Evolutionary conservation across 1,139 yeast species (phyloP).

Genomic region (Pichia sp.): DNA sequence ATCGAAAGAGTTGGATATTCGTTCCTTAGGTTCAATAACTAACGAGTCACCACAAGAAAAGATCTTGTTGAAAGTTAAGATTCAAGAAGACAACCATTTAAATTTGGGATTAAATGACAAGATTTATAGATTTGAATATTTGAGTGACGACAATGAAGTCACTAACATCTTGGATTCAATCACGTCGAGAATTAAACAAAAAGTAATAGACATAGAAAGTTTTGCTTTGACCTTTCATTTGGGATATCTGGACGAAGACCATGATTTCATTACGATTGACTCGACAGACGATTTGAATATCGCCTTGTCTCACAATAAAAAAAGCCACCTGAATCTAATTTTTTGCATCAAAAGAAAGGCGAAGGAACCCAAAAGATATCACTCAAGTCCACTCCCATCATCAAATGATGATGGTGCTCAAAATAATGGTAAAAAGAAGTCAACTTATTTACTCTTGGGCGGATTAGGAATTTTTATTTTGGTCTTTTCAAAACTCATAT

Average conservation of each 20-base stretch:
- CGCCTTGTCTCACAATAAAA: conserved; percentile 22
- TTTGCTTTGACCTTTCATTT: conserved; percentile 24
- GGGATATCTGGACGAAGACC: conserved; percentile 35
- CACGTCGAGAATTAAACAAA: background rate
- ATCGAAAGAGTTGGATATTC: background rate
- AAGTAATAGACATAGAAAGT: conserved; percentile 7
- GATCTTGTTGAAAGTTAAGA: conserved; percentile 19
- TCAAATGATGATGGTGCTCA: background rate
- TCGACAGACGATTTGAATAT: conserved; percentile 33
- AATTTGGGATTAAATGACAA: conserved; percentile 23
- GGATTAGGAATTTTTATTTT: conserved; percentile 6
- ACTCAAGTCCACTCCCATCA: background rate
- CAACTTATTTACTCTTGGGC: conserved; percentile 1
- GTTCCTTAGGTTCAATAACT: background rate
- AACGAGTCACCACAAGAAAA: background rate
- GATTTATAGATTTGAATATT: conserved; percentile 25
- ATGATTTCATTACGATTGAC: conserved; percentile 31
- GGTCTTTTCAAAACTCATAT: background rate
- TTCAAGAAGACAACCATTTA: conserved; percentile 20
- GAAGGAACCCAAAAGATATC: background rate
- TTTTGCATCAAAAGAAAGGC: conserved; percentile 16
- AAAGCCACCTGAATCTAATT: conserved; percentile 13
- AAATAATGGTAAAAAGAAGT: background rate
- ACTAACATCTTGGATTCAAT: background rate
- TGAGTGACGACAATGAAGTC: background rate